These are phyloP conservation scores for Annulohypoxylon nitens DNA, from an alignment of 495 filamentous ascomycete genomes.

Conservation along the genomic window DNA sequence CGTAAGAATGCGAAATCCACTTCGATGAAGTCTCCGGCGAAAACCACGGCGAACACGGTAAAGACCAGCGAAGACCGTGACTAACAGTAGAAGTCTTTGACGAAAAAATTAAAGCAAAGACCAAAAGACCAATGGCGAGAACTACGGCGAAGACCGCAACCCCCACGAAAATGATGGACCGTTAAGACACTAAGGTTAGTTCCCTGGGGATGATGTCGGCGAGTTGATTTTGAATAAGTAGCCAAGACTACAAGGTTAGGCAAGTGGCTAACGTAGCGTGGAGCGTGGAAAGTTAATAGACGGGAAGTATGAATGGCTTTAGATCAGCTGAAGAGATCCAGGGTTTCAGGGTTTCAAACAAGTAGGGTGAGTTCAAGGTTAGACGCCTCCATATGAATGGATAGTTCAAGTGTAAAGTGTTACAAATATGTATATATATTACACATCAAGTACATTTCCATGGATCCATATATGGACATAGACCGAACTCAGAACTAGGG, in stretches of 20 bases:
- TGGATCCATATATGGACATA: not conserved
- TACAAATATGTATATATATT: slow-evolving; percentile 16
- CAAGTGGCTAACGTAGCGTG: slow-evolving; percentile 5
- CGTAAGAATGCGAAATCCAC: not conserved
- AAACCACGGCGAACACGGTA: not conserved
- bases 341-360: slow-evolving; percentile 2
- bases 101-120: not conserved
- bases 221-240: slow-evolving; percentile 4
- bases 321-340: slow-evolving; percentile 13
- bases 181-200: slow-evolving; percentile 14
- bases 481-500: not conserved
- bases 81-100: not conserved
- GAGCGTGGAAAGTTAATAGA: slow-evolving; percentile 25
- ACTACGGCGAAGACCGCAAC: not conserved
- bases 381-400: slow-evolving; percentile 9
- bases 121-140: not conserved
- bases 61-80: slow-evolving; percentile 1
- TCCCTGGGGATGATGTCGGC: not conserved
- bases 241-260: not conserved
- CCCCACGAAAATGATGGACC: not conserved
- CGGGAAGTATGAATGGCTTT: slow-evolving; percentile 7
- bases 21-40: slow-evolving; percentile 1
- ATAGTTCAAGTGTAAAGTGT: not conserved
- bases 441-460: not conserved
- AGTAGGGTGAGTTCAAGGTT: slow-evolving; percentile 9